Conservation (phyloP, 2,329 filamentous ascomycete species). For the Colletotrichum somersetense region DNA sequence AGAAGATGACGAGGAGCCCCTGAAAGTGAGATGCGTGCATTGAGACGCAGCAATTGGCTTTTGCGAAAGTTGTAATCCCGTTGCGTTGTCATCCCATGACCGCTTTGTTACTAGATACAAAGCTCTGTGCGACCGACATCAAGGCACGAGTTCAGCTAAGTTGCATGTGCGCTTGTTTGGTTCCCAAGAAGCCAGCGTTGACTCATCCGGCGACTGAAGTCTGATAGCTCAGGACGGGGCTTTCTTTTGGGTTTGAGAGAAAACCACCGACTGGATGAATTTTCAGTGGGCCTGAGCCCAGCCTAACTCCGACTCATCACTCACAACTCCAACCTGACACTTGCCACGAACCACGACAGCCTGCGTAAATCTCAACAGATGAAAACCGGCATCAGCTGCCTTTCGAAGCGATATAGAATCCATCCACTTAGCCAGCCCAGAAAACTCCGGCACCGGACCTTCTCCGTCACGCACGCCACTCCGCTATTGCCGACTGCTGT, state of each 20-base stretch:
- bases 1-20: not conserved
- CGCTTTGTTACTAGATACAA: not conserved
- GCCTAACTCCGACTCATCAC: constrained; percentile 2
- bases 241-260: not conserved
- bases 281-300: constrained; percentile 2
- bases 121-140: constrained; percentile 6
- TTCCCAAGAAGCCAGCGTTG: not conserved
- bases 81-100: not conserved
- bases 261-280: not conserved
- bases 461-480: not conserved
- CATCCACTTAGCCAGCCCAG: no score
- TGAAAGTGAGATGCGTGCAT: not conserved
- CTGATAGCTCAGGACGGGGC: not conserved
- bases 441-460: not conserved
- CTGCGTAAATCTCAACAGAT: not conserved
- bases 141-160: not conserved
- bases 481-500: no score
- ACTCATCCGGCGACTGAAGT: constrained; percentile 10
- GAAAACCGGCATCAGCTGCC: not conserved
- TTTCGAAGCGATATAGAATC: not conserved
- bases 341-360: not conserved
- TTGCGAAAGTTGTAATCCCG: constrained; percentile 1
- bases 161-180: not conserved
- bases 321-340: constrained; percentile 7
- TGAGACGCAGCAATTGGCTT: constrained; percentile 12